Evolutionary conservation across 768 basidiomycete genomes (phyloP), one percentile per base, ranked within the genome.

Genomic region (Kwoniella pini): DNA sequence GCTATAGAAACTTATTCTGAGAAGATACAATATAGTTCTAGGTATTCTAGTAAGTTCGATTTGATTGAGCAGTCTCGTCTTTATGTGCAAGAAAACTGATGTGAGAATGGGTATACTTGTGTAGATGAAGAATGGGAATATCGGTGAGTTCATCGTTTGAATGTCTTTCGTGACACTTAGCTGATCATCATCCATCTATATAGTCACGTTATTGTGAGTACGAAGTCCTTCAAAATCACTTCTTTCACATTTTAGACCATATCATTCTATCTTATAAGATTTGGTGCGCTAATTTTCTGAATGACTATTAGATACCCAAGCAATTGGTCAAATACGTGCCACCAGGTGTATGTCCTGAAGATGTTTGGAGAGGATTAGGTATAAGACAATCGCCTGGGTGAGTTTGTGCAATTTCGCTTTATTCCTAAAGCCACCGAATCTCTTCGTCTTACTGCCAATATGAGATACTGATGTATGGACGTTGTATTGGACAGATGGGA

Each of bases 311-410:
- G 65, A 69, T 72, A 44, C 71, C 71, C 0, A 67, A 67, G 60
- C 65, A 62, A 30, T 57, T 75, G 17, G 58, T 71, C 17, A 51
- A 63, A 24, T 75, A 54, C 51, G 57, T 59, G n/a, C 73, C 73
- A 1, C 64, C 73, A 4, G 73, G 73, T 13, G 57, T 75, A 9
- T 67, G 65, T 39, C 49, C 65, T 9, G 73, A 75, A 63, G 64
- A 70, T 31, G 54, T 61, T 5, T 75, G 73, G 73, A 51, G 73
- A 38, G 68, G 68, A 22, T 36, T 75, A 5, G 73, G 73, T 4
- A 70, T 75, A 12, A 59, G 73, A 44, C 73, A 75, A 54, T 71
- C 70, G 26, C 73, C 68, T 53, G 73, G 73, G 70, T 75, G 55
- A 51, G 72, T n/a, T n/a, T n/a, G n/a, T n/a, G n/a, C n/a, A n/a